These are phyloP conservation scores for Mycena rosella DNA, from an alignment of 768 basidiomycete genomes.

Conservation along the genomic window DNA sequence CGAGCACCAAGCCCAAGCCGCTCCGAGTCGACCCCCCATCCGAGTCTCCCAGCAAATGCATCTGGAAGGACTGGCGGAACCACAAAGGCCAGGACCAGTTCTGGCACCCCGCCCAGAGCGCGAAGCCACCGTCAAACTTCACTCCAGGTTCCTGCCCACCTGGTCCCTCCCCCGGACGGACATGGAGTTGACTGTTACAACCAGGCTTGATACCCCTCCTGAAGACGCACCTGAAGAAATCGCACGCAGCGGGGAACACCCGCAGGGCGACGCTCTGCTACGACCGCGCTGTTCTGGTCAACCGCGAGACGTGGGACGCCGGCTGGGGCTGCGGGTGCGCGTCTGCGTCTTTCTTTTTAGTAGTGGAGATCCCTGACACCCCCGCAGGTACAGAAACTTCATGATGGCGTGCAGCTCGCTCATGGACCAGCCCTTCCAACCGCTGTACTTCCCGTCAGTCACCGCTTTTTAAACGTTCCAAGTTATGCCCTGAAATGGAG, in stretches of 20 bases:
- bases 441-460: conserved; percentile 64
- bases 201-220: conserved; percentile 77
- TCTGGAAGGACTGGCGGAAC: conserved; percentile 12
- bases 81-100: conserved; percentile 64
- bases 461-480: neutral
- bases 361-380: conserved; percentile 3
- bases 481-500: neutral
- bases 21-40: neutral
- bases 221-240: conserved; percentile 64
- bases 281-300: conserved; percentile 70
- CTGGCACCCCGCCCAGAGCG: conserved; percentile 68
- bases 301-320: conserved; percentile 69
- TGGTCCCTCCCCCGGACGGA: neutral
- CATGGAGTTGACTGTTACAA: neutral
- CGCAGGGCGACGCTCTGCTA: conserved; percentile 74
- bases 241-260: conserved; percentile 63
- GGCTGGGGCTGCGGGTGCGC: conserved; percentile 82
- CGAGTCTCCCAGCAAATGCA: conserved; percentile 11
- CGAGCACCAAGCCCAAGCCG: conserved; percentile 33
- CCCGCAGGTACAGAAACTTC: conserved; percentile 82
- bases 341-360: conserved; percentile 37
- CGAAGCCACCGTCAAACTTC: conserved; percentile 64
- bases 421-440: conserved; percentile 74
- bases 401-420: conserved; percentile 82
- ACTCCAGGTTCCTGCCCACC: conserved; percentile 64